Percentiles rank a stretch among this genome's conserved stretches.
Conservation (phyloP, 2,329 filamentous ascomycete genomes). For the Magnaporthales sp. region DNA sequence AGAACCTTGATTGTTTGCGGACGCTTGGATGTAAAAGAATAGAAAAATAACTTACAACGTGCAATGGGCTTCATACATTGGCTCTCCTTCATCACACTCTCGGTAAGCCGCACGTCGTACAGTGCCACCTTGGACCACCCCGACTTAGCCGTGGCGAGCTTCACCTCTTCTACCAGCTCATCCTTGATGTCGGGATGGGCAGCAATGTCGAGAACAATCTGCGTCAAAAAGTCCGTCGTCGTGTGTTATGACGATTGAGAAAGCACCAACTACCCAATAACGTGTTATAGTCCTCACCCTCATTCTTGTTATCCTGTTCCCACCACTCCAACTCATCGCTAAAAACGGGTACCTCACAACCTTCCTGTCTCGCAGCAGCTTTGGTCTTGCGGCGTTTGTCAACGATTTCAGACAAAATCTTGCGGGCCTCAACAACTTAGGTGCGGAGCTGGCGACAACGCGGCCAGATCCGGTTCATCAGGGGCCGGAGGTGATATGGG, state of each 20-base stretch:
- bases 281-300: too few relatives aligned
- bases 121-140: neutral
- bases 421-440: neutral
- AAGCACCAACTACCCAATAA: neutral
- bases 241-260: neutral
- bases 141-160: neutral
- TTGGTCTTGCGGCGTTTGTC: neutral
- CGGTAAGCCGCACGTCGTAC: slow-evolving; percentile 19
- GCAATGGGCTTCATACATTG: slow-evolving; percentile 13
- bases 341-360: neutral
- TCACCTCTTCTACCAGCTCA: neutral
- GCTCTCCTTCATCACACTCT: slow-evolving; percentile 27
- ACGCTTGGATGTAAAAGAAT: neutral
- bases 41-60: neutral
- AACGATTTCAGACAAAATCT: neutral
- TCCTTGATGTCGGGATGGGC: neutral
- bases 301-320: neutral
- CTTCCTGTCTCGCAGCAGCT: too few relatives aligned
- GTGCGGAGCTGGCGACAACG: neutral
- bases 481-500: neutral
- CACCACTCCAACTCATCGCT: neutral
- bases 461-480: neutral
- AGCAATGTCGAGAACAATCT: neutral
- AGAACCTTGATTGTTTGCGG: too few relatives aligned
- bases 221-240: neutral